phyloP scores from a whole-genome alignment of 345 rosid species.

The Cardiospermum halicacabum region DNA sequence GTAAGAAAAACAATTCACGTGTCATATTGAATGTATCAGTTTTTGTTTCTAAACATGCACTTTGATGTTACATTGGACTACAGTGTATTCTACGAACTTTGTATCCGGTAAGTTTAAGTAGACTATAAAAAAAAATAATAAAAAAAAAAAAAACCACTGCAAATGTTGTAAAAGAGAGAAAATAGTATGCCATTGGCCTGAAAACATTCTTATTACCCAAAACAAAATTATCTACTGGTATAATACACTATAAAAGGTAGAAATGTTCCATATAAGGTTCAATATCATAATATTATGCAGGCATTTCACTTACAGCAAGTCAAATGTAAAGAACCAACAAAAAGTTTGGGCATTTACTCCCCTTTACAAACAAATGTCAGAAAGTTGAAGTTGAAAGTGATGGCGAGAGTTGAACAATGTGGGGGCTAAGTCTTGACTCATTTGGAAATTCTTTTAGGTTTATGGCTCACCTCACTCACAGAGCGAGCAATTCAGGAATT shows the following conservation, averaged over 20 bases:
- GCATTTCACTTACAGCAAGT: conserved; percentile 1
- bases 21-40: too few species aligned
- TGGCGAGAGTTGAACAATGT: conserved; percentile 8
- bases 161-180: neutral
- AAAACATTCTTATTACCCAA: neutral
- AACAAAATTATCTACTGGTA: neutral
- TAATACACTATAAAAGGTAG: neutral
- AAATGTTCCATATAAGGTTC: neutral
- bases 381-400: too few species aligned
- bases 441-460: conserved; percentile 1
- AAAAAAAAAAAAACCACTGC: neutral
- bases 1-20: too few species aligned
- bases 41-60: too few species aligned
- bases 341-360: conserved; percentile 19
- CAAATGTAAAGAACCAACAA: conserved; percentile 17
- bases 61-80: too few species aligned
- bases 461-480: conserved; percentile 6
- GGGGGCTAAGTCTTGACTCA: neutral
- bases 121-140: too few species aligned
- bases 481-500: conserved; percentile 32
- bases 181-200: neutral
- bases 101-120: too few species aligned
- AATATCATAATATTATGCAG: conserved; percentile 11
- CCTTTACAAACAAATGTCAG: conserved; percentile 28
- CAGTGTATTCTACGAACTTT: too few species aligned